A percentile compares a stretch with the other conserved stretches of the same genome.
Conservation (phyloP, 805 yeast genomes). For the Candida suzukii region DNA sequence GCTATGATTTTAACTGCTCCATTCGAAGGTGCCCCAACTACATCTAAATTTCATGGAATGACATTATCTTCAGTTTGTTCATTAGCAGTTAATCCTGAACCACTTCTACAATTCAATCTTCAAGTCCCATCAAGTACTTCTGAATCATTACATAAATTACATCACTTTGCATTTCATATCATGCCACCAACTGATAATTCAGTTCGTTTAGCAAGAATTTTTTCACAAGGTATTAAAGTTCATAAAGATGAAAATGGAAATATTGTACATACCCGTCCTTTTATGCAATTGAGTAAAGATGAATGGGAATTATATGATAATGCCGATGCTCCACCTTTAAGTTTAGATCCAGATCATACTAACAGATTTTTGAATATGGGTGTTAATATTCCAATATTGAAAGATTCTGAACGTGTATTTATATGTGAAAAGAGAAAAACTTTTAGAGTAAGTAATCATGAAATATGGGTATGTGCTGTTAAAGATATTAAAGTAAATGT, state of each 20-base stretch:
- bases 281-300: constrained; percentile 30
- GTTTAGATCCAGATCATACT: constrained; percentile 8
- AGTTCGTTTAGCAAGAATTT: constrained; percentile 55
- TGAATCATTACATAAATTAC: constrained; percentile 46
- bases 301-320: constrained; percentile 30
- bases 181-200: constrained; percentile 54
- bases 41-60: constrained; percentile 51
- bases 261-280: constrained; percentile 43
- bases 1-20: constrained; percentile 57
- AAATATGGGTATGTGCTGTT: constrained; percentile 83
- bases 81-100: constrained; percentile 67
- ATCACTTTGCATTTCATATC: constrained; percentile 66
- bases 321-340: constrained; percentile 8
- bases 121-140: constrained; percentile 85
- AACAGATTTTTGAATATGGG: constrained; percentile 10
- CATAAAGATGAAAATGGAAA: constrained; percentile 24
- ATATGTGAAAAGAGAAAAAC: constrained; percentile 51
- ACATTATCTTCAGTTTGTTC: constrained; percentile 86
- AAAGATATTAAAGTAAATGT: constrained; percentile 37
- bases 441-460: constrained; percentile 72
- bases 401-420: constrained; percentile 50
- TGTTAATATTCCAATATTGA: constrained; percentile 46
- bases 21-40: constrained; percentile 14
- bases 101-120: constrained; percentile 77
- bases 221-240: constrained; percentile 47